Evolutionary conservation across 192 early-diverging fungal genomes (phyloP).

Genomic region (Thoreauomyces humboldtii): DNA sequence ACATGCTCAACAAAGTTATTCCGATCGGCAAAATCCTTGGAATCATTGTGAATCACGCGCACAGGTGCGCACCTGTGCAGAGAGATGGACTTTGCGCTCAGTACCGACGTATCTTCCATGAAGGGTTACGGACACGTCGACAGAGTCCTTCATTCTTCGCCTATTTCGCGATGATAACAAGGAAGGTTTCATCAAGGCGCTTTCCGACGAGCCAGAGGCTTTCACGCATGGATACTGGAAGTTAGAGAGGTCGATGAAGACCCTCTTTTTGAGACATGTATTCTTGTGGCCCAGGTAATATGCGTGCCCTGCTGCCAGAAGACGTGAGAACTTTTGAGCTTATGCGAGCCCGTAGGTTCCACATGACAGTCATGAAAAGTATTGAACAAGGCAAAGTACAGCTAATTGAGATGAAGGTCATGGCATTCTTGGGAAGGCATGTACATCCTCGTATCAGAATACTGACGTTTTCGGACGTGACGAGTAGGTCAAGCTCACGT

Average conservation of each 20-base stretch:
- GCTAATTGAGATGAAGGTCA: slow-evolving; percentile 6
- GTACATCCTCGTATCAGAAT: too few relatives aligned
- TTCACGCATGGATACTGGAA: slow-evolving; percentile 83
- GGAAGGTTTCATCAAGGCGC: slow-evolving; percentile 88
- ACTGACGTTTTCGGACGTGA: too few relatives aligned
- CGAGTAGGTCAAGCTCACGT: slow-evolving; percentile 65
- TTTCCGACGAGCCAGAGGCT: slow-evolving; percentile 81
- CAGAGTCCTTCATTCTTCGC: slow-evolving; percentile 86
- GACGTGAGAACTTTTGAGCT: background rate
- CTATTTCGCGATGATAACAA: slow-evolving; percentile 77
- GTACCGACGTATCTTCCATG: too few relatives aligned
- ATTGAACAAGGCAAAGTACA: slow-evolving; percentile 41
- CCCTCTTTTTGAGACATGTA: slow-evolving; percentile 75
- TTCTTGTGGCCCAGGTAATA: slow-evolving; percentile 85
- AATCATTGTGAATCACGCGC: slow-evolving; percentile 82
- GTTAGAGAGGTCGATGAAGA: slow-evolving; percentile 80
- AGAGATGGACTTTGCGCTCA: background rate
- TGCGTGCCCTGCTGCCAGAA: too few relatives aligned
- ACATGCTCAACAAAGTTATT: slow-evolving; percentile 76
- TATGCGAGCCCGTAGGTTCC: slow-evolving; percentile 50
- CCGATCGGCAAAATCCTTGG: slow-evolving; percentile 77
- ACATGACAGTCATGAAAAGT: slow-evolving; percentile 56
- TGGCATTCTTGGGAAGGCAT: too few relatives aligned
- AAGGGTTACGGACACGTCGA: slow-evolving; percentile 73
- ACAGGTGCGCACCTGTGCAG: slow-evolving; percentile 49